Evolutionary conservation across 768 basidiomycete species (phyloP).

Genomic region (Hypholoma fasciculare): DNA sequence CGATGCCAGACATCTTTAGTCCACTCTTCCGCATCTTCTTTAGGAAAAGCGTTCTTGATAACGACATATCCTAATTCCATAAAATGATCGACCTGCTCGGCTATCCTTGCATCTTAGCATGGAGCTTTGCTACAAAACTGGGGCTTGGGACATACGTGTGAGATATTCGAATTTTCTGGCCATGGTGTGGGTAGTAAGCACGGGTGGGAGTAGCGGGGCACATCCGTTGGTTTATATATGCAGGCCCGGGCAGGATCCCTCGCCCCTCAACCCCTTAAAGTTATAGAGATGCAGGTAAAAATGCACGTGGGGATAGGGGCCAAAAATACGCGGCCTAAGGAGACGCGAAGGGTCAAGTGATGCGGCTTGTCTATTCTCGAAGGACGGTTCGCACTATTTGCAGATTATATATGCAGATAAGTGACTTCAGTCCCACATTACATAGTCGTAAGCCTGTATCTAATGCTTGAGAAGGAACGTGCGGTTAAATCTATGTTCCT

Average conservation of each 20-base stretch:
- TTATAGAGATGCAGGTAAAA: too few relatives aligned
- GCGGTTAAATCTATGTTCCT: too few relatives aligned
- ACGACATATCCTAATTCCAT: conserved; percentile 55
- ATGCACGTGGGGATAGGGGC: conserved; percentile 3
- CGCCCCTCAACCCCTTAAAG: too few relatives aligned
- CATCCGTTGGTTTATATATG: neutral
- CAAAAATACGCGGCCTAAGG: conserved; percentile 1
- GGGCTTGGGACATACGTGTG: conserved; percentile 26
- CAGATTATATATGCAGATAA: neutral
- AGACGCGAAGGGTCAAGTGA: conserved; percentile 21
- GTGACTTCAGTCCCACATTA: too few relatives aligned
- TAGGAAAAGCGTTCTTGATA: conserved; percentile 52
- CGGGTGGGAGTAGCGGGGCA: neutral
- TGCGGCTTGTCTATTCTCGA: conserved; percentile 20
- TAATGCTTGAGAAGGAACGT: too few relatives aligned
- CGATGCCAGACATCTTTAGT: conserved; percentile 52
- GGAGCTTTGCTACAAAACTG: neutral
- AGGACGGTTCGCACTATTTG: neutral
- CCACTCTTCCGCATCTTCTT: conserved; percentile 49
- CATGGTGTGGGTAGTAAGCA: conserved; percentile 19
- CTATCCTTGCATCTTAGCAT: conserved; percentile 21
- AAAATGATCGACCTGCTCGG: conserved; percentile 53
- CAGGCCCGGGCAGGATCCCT: neutral
- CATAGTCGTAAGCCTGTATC: too few relatives aligned
- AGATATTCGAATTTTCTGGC: conserved; percentile 36